Percentiles rank a stretch among this genome's conserved stretches.
phyloP scores from a whole-genome alignment of 805 yeast species.

The Spencermartinsiella europaea region DNA sequence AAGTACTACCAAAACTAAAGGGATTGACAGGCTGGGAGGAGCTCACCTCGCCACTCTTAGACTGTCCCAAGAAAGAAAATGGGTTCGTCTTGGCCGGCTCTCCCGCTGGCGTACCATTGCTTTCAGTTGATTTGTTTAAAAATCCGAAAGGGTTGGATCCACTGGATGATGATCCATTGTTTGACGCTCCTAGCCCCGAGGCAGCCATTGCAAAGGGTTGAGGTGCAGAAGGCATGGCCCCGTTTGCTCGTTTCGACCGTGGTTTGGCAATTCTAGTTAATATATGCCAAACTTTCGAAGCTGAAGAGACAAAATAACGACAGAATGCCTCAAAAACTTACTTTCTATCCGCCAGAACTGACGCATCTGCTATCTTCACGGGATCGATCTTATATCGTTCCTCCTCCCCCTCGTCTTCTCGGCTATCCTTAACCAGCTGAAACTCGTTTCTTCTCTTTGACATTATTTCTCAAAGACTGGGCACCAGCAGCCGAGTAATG shows the following conservation, averaged over 20 bases:
- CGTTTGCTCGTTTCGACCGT: conserved; percentile 1
- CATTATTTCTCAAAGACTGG: conserved; percentile 2
- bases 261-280: conserved; percentile 13
- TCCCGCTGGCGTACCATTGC: background rate
- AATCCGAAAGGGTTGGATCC: background rate
- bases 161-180: background rate
- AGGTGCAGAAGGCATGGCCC: conserved; percentile 1
- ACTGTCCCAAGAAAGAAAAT: conserved; percentile 3
- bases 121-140: too few relatives aligned
- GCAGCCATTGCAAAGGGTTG: background rate
- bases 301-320: background rate
- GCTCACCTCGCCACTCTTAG: background rate
- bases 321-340: conserved; percentile 1
- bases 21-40: background rate
- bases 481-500: too few relatives aligned
- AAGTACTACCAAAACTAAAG: background rate
- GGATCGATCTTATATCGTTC: conserved; percentile 40
- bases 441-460: conserved; percentile 58
- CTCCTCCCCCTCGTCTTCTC: conserved; percentile 28
- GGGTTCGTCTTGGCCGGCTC: conserved; percentile 6
- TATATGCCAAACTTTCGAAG: background rate
- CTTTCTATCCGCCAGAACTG: conserved; percentile 61
- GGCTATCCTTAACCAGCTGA: conserved; percentile 57
- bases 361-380: conserved; percentile 48
- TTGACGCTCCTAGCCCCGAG: background rate